phyloP scores from a whole-genome alignment of 257 asterid species.

The Euphrasia confusa region DNA sequence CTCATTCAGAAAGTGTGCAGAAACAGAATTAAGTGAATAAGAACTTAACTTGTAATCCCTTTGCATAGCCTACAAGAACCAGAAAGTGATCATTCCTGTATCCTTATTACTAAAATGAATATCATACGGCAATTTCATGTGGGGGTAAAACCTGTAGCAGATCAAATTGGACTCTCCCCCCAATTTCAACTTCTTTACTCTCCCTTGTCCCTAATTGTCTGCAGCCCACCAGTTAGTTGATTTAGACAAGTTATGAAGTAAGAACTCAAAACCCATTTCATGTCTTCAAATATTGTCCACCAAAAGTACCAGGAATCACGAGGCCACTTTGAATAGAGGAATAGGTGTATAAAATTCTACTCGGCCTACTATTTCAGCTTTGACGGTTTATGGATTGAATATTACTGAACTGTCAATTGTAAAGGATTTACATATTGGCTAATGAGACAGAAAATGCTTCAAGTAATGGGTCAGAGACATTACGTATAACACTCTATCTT shows the following conservation, averaged over 20 bases:
- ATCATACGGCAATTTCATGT: slow-evolving; percentile 13
- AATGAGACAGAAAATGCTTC: neutral
- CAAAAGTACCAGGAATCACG: neutral
- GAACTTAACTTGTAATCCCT: slow-evolving; percentile 95
- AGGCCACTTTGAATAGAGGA: neutral
- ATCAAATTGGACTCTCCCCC: slow-evolving; percentile 98
- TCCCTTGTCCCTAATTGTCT: slow-evolving; percentile 94
- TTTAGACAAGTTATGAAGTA: slow-evolving; percentile 21
- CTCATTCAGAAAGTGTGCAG: slow-evolving; percentile 97
- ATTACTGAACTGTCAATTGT: neutral
- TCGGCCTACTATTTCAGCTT: slow-evolving; percentile 1
- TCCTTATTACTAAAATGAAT: slow-evolving; percentile 20
- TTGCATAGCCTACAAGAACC: slow-evolving; percentile 65
- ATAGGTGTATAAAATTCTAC: neutral
- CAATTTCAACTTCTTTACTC: slow-evolving; percentile 89
- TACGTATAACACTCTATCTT: neutral
- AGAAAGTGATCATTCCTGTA: slow-evolving; percentile 16
- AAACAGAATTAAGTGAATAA: slow-evolving; percentile 90
- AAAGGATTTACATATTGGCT: neutral
- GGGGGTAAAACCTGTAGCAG: slow-evolving; percentile 64
- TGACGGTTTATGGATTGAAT: neutral
- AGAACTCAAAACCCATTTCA: slow-evolving; percentile 15
- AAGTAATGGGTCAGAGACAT: neutral
- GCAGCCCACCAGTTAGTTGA: slow-evolving; percentile 39
- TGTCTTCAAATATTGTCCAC: neutral